Evolutionary conservation across 805 yeast genomes (phyloP).

Genomic region (Wickerhamomyces alni): DNA sequence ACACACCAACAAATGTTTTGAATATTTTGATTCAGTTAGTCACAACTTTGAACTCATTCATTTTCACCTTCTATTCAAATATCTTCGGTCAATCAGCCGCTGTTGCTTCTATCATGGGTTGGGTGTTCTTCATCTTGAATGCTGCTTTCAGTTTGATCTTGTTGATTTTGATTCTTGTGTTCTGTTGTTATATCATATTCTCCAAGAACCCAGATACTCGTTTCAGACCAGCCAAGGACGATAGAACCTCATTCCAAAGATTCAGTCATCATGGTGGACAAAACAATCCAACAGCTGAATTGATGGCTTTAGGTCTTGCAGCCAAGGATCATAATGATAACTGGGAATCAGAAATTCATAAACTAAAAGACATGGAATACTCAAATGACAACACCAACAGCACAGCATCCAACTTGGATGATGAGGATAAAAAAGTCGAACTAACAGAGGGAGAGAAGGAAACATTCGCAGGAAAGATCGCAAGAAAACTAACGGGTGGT

Average conservation of each 20-base stretch:
- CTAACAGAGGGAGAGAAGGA: slow-evolving; percentile 29
- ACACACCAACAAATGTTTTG: slow-evolving; percentile 73
- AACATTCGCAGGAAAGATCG: slow-evolving; percentile 37
- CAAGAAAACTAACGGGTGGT: slow-evolving; percentile 35
- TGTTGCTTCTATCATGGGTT: slow-evolving; percentile 84
- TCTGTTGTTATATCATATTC: slow-evolving; percentile 53
- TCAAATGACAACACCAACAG: slow-evolving; percentile 10
- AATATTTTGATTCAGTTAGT: slow-evolving; percentile 71
- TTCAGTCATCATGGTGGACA: slow-evolving; percentile 24
- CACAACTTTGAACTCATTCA: slow-evolving; percentile 69
- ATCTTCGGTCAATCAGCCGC: slow-evolving; percentile 74
- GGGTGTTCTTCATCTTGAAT: slow-evolving; percentile 81
- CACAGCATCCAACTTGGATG: slow-evolving; percentile 11
- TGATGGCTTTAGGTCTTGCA: slow-evolving; percentile 72
- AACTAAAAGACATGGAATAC: slow-evolving; percentile 13
- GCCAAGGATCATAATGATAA: slow-evolving; percentile 74
- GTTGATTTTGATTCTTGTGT: slow-evolving; percentile 62
- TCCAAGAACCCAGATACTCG: slow-evolving; percentile 87
- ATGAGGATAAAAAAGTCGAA: slow-evolving; percentile 23
- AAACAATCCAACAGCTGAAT: slow-evolving; percentile 38
- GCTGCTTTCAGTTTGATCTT: slow-evolving; percentile 82
- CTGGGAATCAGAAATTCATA: slow-evolving; percentile 56
- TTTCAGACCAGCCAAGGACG: slow-evolving; percentile 85
- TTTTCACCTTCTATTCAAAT: slow-evolving; percentile 81
- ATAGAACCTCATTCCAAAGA: slow-evolving; percentile 82